A percentile compares a stretch with the other conserved stretches of the same genome.
Conservation (phyloP, 768 basidiomycete species). For the Calocera cornea region DNA sequence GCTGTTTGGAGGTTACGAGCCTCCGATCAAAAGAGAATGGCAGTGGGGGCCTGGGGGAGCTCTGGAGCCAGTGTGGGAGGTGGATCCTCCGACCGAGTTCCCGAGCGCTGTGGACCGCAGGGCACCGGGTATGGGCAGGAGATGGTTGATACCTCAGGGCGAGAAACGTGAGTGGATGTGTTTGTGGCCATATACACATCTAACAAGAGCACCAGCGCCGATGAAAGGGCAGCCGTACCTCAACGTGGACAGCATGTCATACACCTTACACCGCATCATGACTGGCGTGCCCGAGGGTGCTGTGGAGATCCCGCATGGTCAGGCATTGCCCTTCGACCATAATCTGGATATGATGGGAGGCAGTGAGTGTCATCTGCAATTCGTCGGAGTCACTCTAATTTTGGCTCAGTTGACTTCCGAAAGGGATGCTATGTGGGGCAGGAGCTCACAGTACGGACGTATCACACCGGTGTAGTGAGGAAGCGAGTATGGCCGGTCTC, state of each 20-base stretch:
- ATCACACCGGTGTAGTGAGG: constrained; percentile 81
- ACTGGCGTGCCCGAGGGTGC: constrained; percentile 82
- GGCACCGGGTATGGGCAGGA: constrained; percentile 63
- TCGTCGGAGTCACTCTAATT: constrained; percentile 10
- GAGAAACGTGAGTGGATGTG: constrained; percentile 49
- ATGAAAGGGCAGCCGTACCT: not conserved
- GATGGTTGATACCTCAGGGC: constrained; percentile 57
- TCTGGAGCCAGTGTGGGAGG: constrained; percentile 61
- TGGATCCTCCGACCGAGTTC: constrained; percentile 12
- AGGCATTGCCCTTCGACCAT: constrained; percentile 85
- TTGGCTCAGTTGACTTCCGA: constrained; percentile 68
- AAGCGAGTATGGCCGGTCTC: constrained; percentile 81
- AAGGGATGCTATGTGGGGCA: constrained; percentile 99
- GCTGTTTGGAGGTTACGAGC: constrained; percentile 19
- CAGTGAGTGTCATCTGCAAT: constrained; percentile 37
- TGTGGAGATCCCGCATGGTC: constrained; percentile 57
- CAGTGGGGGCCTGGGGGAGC: constrained; percentile 53
- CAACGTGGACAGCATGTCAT: constrained; percentile 21
- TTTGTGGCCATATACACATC: not conserved
- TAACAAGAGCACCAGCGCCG: not conserved
- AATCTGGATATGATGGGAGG: constrained; percentile 92
- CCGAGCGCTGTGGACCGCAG: constrained; percentile 45
- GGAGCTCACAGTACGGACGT: constrained; percentile 90
- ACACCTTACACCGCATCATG: constrained; percentile 62
- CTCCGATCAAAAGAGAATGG: constrained; percentile 32